Percentiles rank a stretch among this genome's conserved stretches.
Evolutionary conservation across 2,329 filamentous ascomycete species (phyloP).

Genomic region (Cladophialophora bantiana): DNA sequence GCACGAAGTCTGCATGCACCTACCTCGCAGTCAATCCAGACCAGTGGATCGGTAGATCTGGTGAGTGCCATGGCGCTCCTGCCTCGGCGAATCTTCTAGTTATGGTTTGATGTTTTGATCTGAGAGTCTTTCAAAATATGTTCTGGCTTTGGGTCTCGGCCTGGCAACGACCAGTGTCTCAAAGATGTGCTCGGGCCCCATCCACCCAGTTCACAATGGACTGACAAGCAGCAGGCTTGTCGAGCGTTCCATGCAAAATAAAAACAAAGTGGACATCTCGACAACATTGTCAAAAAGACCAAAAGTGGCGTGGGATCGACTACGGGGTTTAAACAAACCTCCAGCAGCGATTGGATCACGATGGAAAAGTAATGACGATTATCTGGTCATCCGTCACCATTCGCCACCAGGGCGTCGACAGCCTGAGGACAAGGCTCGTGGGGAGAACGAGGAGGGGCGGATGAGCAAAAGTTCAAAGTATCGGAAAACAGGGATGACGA

Average conservation of each 20-base stretch:
- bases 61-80: constrained; percentile 49
- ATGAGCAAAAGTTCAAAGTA: not conserved
- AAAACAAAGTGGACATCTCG: not conserved
- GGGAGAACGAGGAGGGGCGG: not conserved
- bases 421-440: not conserved
- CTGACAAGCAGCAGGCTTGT: not conserved
- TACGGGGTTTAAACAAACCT: not conserved
- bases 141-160: not conserved
- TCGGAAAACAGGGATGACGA: constrained; percentile 3
- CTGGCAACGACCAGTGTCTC: not conserved
- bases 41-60: constrained; percentile 69
- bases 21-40: constrained; percentile 86
- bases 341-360: not conserved
- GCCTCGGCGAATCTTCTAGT: not conserved
- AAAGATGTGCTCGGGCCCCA: not conserved
- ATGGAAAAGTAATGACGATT: not conserved
- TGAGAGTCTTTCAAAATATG: not conserved
- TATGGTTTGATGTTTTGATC: not conserved
- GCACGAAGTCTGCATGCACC: constrained; percentile 15
- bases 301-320: not conserved
- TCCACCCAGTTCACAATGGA: not conserved
- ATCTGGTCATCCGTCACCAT: not conserved
- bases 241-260: not conserved
- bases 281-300: not conserved
- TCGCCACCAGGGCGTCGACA: not conserved